Conservation (phyloP, 768 basidiomycete genomes). For the Leccinum obscurum region DNA sequence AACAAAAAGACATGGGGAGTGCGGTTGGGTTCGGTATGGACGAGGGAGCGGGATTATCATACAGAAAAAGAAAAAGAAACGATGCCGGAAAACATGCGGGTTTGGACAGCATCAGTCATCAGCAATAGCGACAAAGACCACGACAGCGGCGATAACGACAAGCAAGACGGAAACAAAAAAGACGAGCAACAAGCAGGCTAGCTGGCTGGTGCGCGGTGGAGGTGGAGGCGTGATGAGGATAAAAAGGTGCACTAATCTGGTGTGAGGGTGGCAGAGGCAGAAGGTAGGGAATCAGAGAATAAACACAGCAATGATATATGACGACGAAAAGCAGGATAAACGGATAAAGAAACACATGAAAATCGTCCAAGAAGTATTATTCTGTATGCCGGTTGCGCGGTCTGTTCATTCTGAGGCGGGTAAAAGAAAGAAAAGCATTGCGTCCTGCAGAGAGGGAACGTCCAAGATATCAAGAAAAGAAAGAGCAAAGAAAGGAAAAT, state of each 20-base stretch:
- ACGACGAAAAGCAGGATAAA: slow-evolving; percentile 11
- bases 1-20: neutral
- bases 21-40: neutral
- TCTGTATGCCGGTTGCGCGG: neutral
- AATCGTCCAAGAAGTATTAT: neutral
- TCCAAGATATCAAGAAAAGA: slow-evolving; percentile 29
- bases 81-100: neutral
- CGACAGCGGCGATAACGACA: neutral
- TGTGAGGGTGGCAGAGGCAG: neutral
- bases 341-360: neutral
- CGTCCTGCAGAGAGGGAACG: slow-evolving; percentile 8
- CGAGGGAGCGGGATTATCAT: neutral
- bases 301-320: slow-evolving; percentile 19
- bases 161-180: neutral
- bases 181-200: neutral
- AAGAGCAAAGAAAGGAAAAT: neutral
- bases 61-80: neutral
- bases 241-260: neutral
- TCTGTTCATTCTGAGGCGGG: neutral
- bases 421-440: neutral
- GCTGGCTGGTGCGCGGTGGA: neutral
- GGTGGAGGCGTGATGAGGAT: neutral
- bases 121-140: neutral
- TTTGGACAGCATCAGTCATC: neutral
- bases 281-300: neutral